Evolutionary conservation across 2,329 filamentous ascomycete species (phyloP), one percentile per base, ranked within the genome.

Genomic region (Aspergillus sp.): DNA sequence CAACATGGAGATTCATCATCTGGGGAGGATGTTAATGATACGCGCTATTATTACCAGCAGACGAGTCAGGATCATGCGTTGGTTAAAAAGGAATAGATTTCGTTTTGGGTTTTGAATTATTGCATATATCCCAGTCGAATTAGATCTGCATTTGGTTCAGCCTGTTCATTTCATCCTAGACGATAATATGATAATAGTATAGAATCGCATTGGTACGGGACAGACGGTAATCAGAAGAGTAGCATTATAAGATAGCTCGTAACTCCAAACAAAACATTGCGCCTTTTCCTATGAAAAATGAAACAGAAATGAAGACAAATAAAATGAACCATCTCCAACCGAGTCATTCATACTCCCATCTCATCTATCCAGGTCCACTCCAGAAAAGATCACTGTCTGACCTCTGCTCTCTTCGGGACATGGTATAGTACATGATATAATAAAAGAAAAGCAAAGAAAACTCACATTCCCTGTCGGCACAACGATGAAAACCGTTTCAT

Each of bases 221-320:
- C n/a, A n/a, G n/a, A n/a, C n/a, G n/a, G n/a, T n/a, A n/a, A n/a
- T n/a, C n/a, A n/a, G n/a, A n/a, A n/a, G n/a, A n/a, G n/a, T 17
- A 38, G 15, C 15, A 38, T 38, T 38, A 17, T 15, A 15, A 38
- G n/a, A 38, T 15, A 38, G 35, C 35, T 38, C 13, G n/a, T 17
- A 38, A 38, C 35, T 38, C 35, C 35, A 38, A 38, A 38, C 7
- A 38, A 38, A 38, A 17, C n/a, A 15, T 38, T 38, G 35, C 35
- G 35, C 35, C 35, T 38, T 38, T 38, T 38, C 41, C 23, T 23
- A 23, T 17, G 15, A 20, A 3, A 51, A 58, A 43, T 59, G 37
- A 22, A 58, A 60, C 50, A 56, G 51, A 27, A 56, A 64, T 39
- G 55, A 57, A 15, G 60, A 44, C 5, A 44, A 44, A 37, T 19